phyloP scores from a whole-genome alignment of 805 yeast genomes.

The Saturnispora hagleri region DNA sequence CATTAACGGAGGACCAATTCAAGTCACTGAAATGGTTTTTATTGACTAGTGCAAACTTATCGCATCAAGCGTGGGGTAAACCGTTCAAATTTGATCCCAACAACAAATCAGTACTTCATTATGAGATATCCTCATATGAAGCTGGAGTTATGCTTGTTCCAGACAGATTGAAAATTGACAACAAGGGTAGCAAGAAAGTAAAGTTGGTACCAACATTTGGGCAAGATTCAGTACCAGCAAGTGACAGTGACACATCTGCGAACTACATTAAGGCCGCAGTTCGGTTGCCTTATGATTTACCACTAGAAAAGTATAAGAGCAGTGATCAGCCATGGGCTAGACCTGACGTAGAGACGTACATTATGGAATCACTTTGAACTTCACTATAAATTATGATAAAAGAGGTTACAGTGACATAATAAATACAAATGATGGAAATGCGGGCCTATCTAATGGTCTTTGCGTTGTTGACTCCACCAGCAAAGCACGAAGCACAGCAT shows the following conservation, averaged over 20 bases:
- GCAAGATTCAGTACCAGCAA: constrained; percentile 22
- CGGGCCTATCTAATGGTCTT: background rate
- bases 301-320: constrained; percentile 33
- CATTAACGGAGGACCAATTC: constrained; percentile 44
- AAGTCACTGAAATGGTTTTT: constrained; percentile 55
- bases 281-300: constrained; percentile 46
- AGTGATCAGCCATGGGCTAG: constrained; percentile 45
- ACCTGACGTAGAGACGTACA: constrained; percentile 10
- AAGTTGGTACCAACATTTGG: constrained; percentile 37
- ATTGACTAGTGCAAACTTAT: constrained; percentile 66
- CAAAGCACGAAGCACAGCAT: constrained; percentile 8
- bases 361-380: background rate
- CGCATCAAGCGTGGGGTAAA: constrained; percentile 77
- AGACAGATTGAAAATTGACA: constrained; percentile 14
- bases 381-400: background rate
- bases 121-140: constrained; percentile 38
- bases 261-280: constrained; percentile 26
- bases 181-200: background rate
- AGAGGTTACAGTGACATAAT: too few relatives aligned
- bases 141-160: constrained; percentile 43
- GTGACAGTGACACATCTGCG: background rate
- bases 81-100: constrained; percentile 16
- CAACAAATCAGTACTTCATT: constrained; percentile 19
- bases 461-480: constrained; percentile 6
- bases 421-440: background rate